A percentile compares a stretch with the other conserved stretches of the same genome.
Evolutionary conservation across 495 filamentous ascomycete species (phyloP).

Genomic region (Mycothermus thermophilus): DNA sequence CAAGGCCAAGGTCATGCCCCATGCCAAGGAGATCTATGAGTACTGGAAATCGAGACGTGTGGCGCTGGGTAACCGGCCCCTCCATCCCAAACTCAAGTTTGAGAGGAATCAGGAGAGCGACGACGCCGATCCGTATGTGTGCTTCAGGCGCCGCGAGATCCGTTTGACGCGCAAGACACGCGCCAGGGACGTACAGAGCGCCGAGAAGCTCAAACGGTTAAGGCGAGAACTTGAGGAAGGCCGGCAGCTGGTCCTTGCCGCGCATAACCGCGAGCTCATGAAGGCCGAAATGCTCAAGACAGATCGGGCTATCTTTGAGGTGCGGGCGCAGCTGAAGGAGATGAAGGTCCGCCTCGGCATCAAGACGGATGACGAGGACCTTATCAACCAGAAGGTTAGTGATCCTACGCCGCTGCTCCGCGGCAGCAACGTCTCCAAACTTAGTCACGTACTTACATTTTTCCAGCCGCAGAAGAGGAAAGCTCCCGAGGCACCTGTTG

Average conservation of each 20-base stretch:
- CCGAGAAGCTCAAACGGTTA: slow-evolving; percentile 83
- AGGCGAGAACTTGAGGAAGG: slow-evolving; percentile 86
- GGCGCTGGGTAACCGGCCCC: slow-evolving; percentile 46
- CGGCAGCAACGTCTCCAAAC: too few relatives aligned
- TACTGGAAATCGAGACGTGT: slow-evolving; percentile 73
- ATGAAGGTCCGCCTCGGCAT: slow-evolving; percentile 77
- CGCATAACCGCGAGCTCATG: slow-evolving; percentile 62
- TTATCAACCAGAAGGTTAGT: slow-evolving; percentile 83
- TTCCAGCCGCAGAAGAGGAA: slow-evolving; percentile 56
- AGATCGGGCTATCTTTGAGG: slow-evolving; percentile 65
- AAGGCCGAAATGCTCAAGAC: slow-evolving; percentile 61
- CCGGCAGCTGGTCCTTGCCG: slow-evolving; percentile 60
- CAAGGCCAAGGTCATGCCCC: slow-evolving; percentile 45
- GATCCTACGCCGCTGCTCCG: background rate
- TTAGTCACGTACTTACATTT: too few relatives aligned
- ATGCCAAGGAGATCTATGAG: slow-evolving; percentile 78
- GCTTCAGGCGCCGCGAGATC: slow-evolving; percentile 91
- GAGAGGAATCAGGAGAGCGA: slow-evolving; percentile 87
- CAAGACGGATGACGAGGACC: slow-evolving; percentile 86
- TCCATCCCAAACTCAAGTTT: slow-evolving; percentile 74
- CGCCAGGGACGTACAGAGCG: slow-evolving; percentile 81
- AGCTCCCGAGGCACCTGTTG: slow-evolving; percentile 37
- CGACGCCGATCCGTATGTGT: slow-evolving; percentile 93
- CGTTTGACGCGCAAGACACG: slow-evolving; percentile 90
- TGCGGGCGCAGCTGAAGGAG: slow-evolving; percentile 66